phyloP scores from a whole-genome alignment of 2,329 filamentous ascomycete genomes.

The Albophoma yamanashiensis region DNA sequence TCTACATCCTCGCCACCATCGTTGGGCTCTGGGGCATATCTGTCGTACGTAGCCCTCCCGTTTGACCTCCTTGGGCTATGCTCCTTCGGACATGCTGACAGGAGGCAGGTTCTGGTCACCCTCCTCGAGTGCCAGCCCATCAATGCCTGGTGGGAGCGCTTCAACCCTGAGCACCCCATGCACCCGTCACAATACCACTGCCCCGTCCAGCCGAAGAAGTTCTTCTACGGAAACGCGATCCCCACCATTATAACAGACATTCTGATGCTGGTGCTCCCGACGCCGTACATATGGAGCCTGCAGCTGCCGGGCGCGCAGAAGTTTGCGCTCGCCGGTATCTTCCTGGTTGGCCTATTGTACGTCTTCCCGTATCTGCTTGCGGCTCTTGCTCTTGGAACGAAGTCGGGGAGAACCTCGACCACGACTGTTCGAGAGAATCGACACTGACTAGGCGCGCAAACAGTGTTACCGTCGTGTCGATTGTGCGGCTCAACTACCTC shows the following conservation, averaged over 20 bases:
- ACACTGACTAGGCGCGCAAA: not conserved
- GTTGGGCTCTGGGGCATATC: constrained; percentile 9
- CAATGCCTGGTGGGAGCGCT: constrained; percentile 10
- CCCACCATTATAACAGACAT: constrained; percentile 16
- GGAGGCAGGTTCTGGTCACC: constrained; percentile 7
- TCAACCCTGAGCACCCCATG: constrained; percentile 6
- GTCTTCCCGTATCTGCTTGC: constrained; percentile 2
- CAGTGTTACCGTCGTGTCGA: constrained; percentile 8
- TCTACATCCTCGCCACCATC: constrained; percentile 7
- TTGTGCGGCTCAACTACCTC: constrained; percentile 6
- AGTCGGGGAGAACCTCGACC: not conserved
- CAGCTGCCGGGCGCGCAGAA: constrained; percentile 13
- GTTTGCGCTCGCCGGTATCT: constrained; percentile 12
- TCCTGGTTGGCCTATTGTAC: constrained; percentile 14
- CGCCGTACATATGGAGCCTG: constrained; percentile 16
- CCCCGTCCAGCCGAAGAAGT: constrained; percentile 8
- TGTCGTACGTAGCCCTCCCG: constrained; percentile 6
- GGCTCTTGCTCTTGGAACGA: not conserved
- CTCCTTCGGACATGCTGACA: not conserved
- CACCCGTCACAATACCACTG: constrained; percentile 6
- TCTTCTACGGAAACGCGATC: constrained; percentile 17
- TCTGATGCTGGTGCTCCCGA: constrained; percentile 15
- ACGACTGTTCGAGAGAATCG: not conserved
- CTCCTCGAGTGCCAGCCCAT: constrained; percentile 9
- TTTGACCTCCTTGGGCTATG: not conserved